Percentiles rank a stretch among this genome's conserved stretches.
Evolutionary conservation across 495 filamentous ascomycete genomes (phyloP).

Genomic region (Penicillium canescens): DNA sequence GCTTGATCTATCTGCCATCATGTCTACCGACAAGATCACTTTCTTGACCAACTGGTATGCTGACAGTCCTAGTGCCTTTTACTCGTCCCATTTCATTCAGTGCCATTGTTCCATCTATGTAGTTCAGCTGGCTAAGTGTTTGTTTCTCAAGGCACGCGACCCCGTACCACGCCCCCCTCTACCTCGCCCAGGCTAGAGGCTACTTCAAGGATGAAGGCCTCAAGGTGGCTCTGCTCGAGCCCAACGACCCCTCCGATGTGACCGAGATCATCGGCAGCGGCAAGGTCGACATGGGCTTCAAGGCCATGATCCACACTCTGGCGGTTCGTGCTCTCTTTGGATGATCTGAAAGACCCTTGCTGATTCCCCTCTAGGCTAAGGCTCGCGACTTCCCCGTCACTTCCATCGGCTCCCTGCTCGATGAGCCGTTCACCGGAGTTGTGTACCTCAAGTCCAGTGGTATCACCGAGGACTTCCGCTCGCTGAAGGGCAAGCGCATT

Average conservation of each 20-base stretch:
- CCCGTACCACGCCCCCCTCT: conserved; percentile 71
- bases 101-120: background rate
- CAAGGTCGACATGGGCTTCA: conserved; percentile 73
- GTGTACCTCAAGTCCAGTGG: conserved; percentile 69
- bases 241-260: conserved; percentile 70
- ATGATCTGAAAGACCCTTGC: background rate
- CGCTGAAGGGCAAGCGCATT: conserved; percentile 66
- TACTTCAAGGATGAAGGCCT: conserved; percentile 69
- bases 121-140: conserved; percentile 26
- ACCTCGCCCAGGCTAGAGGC: conserved; percentile 69
- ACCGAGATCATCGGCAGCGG: conserved; percentile 72
- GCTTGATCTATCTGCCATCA: conserved; percentile 41
- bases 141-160: conserved; percentile 59
- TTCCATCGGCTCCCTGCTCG: conserved; percentile 67
- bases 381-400: conserved; percentile 68
- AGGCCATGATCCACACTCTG: conserved; percentile 75
- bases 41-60: conserved; percentile 71
- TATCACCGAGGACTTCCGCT: conserved; percentile 63
- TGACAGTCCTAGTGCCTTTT: conserved; percentile 5
- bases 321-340: conserved; percentile 42
- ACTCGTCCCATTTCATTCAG: background rate
- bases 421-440: conserved; percentile 73
- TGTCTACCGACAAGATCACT: conserved; percentile 74
- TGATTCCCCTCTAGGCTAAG: conserved; percentile 50
- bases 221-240: conserved; percentile 69